Evolutionary conservation across 2,329 filamentous ascomycete genomes (phyloP).

Genomic region (Stromatinia cepivora): DNA sequence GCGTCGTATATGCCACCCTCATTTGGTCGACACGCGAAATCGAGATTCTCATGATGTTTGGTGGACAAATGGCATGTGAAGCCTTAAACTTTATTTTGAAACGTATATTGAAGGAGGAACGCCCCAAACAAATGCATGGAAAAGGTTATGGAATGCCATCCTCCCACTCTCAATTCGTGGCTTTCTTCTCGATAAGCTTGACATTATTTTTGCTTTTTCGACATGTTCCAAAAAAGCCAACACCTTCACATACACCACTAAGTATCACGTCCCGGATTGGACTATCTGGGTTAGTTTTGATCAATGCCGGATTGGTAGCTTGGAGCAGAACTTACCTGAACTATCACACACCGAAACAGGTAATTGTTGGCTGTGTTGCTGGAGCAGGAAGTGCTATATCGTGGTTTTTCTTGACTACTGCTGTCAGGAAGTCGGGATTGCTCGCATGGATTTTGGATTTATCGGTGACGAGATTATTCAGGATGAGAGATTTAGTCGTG

Average conservation of each 20-base stretch:
- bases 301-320: constrained; percentile 68
- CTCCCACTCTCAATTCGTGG: constrained; percentile 92
- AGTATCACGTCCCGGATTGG: constrained; percentile 57
- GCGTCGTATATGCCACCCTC: constrained; percentile 85
- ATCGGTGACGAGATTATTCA: constrained; percentile 62
- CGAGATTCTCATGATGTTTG: constrained; percentile 87
- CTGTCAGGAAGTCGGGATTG: constrained; percentile 65
- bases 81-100: constrained; percentile 88
- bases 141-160: constrained; percentile 98
- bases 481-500: constrained; percentile 80
- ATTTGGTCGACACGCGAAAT: constrained; percentile 89
- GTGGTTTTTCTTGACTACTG: constrained; percentile 77
- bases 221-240: constrained; percentile 59
- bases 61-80: constrained; percentile 88
- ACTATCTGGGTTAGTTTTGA: constrained; percentile 58
- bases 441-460: constrained; percentile 71
- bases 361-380: constrained; percentile 73
- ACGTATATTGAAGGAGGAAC: constrained; percentile 86
- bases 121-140: constrained; percentile 76
- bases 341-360: constrained; percentile 89
- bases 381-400: constrained; percentile 68
- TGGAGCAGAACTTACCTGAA: constrained; percentile 85
- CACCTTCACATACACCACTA: constrained; percentile 53
- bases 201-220: constrained; percentile 81
- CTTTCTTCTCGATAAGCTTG: constrained; percentile 85